Percentiles rank a stretch among this genome's conserved stretches.
These are phyloP conservation scores for Daldinia decipiens DNA, from an alignment of 495 filamentous ascomycete genomes.

Conservation along the genomic window DNA sequence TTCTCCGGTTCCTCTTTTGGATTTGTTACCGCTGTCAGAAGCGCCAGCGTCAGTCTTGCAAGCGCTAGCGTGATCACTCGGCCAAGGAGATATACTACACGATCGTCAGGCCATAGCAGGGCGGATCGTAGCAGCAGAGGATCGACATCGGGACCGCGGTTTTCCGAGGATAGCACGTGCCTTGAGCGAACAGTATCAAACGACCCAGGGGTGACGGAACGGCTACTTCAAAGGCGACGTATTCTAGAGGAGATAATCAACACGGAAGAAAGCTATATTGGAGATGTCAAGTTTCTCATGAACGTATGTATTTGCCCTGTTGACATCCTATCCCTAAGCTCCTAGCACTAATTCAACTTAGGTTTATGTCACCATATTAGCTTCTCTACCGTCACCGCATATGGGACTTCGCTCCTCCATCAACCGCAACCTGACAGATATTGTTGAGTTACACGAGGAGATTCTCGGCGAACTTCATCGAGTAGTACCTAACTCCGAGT, in stretches of 20 bases:
- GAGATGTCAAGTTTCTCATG: conserved; percentile 83
- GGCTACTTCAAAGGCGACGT: conserved; percentile 77
- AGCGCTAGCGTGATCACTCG: conserved; percentile 72
- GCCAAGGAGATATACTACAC: conserved; percentile 64
- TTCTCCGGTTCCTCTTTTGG: conserved; percentile 77
- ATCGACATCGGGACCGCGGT: conserved; percentile 66
- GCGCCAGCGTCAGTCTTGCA: conserved; percentile 75
- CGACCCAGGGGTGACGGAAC: conserved; percentile 75
- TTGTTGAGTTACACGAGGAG: conserved; percentile 76
- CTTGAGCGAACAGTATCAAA: conserved; percentile 62
- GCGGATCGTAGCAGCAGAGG: conserved; percentile 70
- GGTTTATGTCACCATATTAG: conserved; percentile 75
- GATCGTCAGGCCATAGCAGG: conserved; percentile 65
- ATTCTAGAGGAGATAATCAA: conserved; percentile 84
- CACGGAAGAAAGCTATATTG: conserved; percentile 90
- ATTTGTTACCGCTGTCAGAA: conserved; percentile 79
- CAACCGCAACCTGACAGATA: conserved; percentile 73
- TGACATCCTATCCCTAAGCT: background rate
- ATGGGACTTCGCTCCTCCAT: conserved; percentile 67
- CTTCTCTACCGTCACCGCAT: conserved; percentile 67
- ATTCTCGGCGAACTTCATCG: conserved; percentile 72
- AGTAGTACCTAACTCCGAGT: conserved; percentile 70
- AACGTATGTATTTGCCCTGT: conserved; percentile 66
- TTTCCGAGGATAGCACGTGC: conserved; percentile 74
- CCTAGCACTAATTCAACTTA: conserved; percentile 44